Conservation (phyloP, 306 rosid species). For the Argentina anserina region DNA sequence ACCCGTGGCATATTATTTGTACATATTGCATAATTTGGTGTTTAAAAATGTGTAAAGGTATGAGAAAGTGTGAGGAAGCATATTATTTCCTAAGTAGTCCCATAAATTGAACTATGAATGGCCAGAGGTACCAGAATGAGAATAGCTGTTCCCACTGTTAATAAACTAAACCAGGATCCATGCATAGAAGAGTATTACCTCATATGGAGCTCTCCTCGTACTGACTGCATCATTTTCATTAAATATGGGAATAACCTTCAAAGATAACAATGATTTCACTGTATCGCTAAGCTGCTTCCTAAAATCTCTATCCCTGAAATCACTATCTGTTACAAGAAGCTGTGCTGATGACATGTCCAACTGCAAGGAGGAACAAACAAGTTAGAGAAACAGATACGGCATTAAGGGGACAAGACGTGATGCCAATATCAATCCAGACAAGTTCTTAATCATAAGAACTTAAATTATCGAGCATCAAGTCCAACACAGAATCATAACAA, state of each 20-base stretch:
- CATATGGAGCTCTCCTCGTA: constrained; percentile 96
- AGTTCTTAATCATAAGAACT: not conserved
- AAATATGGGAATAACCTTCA: constrained; percentile 82
- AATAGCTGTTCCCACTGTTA: not conserved
- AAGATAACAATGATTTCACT: constrained; percentile 58
- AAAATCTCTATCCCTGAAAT: constrained; percentile 88
- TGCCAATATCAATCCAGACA: too few relatives aligned
- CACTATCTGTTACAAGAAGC: constrained; percentile 91
- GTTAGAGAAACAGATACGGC: constrained; percentile 12
- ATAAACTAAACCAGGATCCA: constrained; percentile 9
- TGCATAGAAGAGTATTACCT: constrained; percentile 47
- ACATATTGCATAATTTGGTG: not conserved
- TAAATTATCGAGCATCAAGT: not conserved
- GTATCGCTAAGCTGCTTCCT: constrained; percentile 83
- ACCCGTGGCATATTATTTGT: constrained; percentile 11
- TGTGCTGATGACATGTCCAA: constrained; percentile 93
- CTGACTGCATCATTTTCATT: constrained; percentile 98
- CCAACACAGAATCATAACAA: constrained; percentile 2
- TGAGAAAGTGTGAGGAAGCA: constrained; percentile 7
- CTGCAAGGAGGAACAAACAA: constrained; percentile 42
- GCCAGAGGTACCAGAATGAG: not conserved
- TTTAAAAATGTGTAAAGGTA: not conserved
- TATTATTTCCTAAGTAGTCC: constrained; percentile 4
- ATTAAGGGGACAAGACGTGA: constrained; percentile 6
- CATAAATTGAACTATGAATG: not conserved